Base-by-base conservation (phyloP, 1,284 basidiomycete genomes). In the Ustilago cynodontis region DNA sequence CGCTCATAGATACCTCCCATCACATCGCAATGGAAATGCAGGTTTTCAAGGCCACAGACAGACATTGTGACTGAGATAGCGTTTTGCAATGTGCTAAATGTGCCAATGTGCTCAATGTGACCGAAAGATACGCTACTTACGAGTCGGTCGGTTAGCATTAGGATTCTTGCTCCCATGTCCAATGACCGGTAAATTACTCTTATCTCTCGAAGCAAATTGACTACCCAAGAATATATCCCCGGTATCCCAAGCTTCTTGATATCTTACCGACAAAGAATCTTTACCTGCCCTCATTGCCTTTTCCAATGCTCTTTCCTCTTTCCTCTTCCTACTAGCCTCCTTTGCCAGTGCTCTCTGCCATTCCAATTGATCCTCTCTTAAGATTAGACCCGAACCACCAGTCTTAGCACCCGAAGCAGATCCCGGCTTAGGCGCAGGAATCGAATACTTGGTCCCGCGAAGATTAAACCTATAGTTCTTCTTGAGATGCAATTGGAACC, bases 401-500 rank as follows among this genome's bases (percentile, higher is more conserved):
- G 81, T 68, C 60, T 72, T 71, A 41, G 77, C 79, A 33, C 80
- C 78, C 10, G 76, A 78, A 1, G 82, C 74, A 14, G 76, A 75
- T 37, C 96, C 95, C 43, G 93, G 89, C 85, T 95, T 96, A 24
- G 97, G 94, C 49, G 92, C 89, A 4, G 97, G 96, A 73, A 99
- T 95, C 22, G 94, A 91, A 87, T 94, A 99, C 82, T 92, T 93
- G 11, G 94, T 96, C 18, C 97, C 97, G 22, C 97, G 92, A 31
- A 92, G 90, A 74, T 91, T 92, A 88, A 96, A 98, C 85, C 96
- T 94, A 87, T 96, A 99, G 71, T 85, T 85, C 61, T 80, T 77
- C 71, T 85, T 84, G 59, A 86, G 77, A 59, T 85, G 83, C 16
- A 86, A 61, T 33, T 83, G 74, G 43, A 84, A 57, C 1, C 80